Conservation (phyloP, 768 basidiomycete genomes). For the Russula virescens region DNA sequence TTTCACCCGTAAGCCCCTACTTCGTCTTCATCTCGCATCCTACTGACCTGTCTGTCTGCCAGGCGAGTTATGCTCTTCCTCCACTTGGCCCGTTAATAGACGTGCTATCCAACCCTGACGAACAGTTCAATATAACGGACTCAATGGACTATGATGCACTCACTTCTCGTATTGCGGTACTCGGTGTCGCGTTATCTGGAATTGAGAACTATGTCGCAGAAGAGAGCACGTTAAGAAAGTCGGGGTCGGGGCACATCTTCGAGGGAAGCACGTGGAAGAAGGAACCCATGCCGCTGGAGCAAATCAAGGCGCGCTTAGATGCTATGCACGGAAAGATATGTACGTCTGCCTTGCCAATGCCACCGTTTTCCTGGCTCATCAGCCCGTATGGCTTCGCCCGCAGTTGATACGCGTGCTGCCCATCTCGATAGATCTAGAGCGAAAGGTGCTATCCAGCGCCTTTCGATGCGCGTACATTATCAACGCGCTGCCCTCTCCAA, state of each 20-base stretch:
- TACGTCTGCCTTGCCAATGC: conserved; percentile 32
- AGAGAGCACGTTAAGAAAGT: conserved; percentile 31
- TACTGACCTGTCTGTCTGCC: not conserved
- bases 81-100: conserved; percentile 50
- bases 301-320: conserved; percentile 45
- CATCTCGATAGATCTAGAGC: conserved; percentile 71
- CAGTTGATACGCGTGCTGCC: conserved; percentile 69
- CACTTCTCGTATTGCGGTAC: conserved; percentile 47
- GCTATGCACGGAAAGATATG: conserved; percentile 55
- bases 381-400: not conserved
- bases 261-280: conserved; percentile 30
- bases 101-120: conserved; percentile 43
- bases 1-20: conserved; percentile 7
- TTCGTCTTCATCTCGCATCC: conserved; percentile 7
- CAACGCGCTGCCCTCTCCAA: conserved; percentile 41
- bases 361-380: not conserved
- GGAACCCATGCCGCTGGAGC: conserved; percentile 43
- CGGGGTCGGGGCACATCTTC: not conserved
- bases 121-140: conserved; percentile 21
- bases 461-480: conserved; percentile 58
- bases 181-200: conserved; percentile 54
- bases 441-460: conserved; percentile 61
- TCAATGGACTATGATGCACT: conserved; percentile 56
- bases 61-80: conserved; percentile 39
- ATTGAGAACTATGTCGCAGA: conserved; percentile 50